Base-by-base conservation (phyloP, 2,329 filamentous ascomycete species). In the Xylariaceae sp. region DNA sequence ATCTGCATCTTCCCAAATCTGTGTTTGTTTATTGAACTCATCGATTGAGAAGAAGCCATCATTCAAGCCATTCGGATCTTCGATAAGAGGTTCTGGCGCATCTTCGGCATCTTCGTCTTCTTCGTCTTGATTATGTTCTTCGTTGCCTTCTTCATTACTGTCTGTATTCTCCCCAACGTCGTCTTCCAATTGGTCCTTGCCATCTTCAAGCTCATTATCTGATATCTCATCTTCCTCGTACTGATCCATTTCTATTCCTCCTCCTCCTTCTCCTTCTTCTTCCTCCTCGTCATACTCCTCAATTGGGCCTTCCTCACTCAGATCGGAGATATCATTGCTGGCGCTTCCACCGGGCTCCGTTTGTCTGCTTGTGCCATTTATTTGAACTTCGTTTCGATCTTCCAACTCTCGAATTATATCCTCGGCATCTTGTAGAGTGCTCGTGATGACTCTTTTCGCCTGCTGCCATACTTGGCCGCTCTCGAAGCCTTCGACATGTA, bases 1-100 rank as follows among this genome's bases (percentile, higher is more conserved):
- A 69, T 97, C 92, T 70, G 91, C 87, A 60, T 89, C 84, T 71
- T 99, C 94, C 46, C 96, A 84, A 67, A 87, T 87, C 65, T 95
- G 89, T 1, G 91, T 89, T 68, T 95, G 89, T 68, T 87, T 89
- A 77, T 99, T 99, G 80, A 99, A 99, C 55, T 95, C 85, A 65
- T 97, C 92, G 64, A 99, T 92, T 15, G 90, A 95, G 74, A 99
- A 99, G 75, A 99, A 99, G 5, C 91, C 92, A 67, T 99, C 94
- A 66, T 99, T 97, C 30, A 99, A 81, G 6, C 91, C 90, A 66
- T 94, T 80, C 3, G 85, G 84, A 65, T 97, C 91, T 62, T 85
- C 78, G 8, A 84, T 74, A 55, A 86, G 86, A 37, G 81, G 80
- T 46, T 80, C 79, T 1, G 73, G 70, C 4, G 74, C 69, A 42